phyloP scores from a whole-genome alignment of 1,139 yeast genomes.

The Kodamaea plutei region DNA sequence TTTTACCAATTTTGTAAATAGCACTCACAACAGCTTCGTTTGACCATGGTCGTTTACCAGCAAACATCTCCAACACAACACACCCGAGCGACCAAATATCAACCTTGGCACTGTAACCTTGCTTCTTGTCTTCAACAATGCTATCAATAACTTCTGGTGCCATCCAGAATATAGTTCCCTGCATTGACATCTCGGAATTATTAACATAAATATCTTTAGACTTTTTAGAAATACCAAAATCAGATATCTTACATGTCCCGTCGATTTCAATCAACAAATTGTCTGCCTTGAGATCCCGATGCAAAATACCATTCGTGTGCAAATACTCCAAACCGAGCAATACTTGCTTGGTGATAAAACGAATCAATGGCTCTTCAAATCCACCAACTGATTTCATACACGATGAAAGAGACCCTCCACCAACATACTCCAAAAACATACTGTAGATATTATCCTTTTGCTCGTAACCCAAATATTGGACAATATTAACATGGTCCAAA shows the following conservation, averaged over 20 bases:
- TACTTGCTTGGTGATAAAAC: slow-evolving; percentile 75
- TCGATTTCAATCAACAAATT: slow-evolving; percentile 83
- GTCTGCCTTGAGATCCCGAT: slow-evolving; percentile 95
- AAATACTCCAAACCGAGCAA: slow-evolving; percentile 79
- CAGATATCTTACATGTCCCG: slow-evolving; percentile 94
- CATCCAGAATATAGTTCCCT: slow-evolving; percentile 99
- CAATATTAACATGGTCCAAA: slow-evolving; percentile 88
- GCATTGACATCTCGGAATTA: slow-evolving; percentile 89
- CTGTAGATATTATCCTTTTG: slow-evolving; percentile 72
- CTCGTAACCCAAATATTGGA: slow-evolving; percentile 93
- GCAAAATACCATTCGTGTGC: slow-evolving; percentile 83
- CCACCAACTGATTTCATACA: slow-evolving; percentile 79
- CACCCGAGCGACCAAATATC: slow-evolving; percentile 95
- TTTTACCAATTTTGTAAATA: slow-evolving; percentile 70
- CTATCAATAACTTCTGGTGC: slow-evolving; percentile 97
- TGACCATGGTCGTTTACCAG: slow-evolving; percentile 82
- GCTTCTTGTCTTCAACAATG: slow-evolving; percentile 69
- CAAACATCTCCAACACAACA: slow-evolving; percentile 92
- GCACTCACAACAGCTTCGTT: slow-evolving; percentile 77
- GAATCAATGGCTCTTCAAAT: slow-evolving; percentile 74
- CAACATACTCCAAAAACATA: slow-evolving; percentile 89
- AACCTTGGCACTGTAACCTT: slow-evolving; percentile 95
- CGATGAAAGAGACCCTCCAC: slow-evolving; percentile 95
- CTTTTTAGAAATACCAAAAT: slow-evolving; percentile 91
- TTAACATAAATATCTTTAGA: slow-evolving; percentile 85